phyloP scores from a whole-genome alignment of 2,329 filamentous ascomycete species.

The Beauveria sp. region DNA sequence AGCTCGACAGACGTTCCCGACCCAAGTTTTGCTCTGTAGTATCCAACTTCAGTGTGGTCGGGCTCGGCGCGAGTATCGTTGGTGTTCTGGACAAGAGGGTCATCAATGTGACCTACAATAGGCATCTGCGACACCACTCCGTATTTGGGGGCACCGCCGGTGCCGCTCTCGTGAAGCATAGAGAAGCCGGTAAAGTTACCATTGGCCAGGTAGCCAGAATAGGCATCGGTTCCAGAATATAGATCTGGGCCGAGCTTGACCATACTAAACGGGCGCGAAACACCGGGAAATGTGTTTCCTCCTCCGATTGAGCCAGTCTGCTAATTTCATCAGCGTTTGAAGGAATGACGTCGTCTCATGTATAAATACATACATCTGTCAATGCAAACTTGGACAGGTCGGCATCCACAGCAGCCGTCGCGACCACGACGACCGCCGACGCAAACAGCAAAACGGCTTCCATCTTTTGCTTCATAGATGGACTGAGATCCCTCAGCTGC shows the following conservation, averaged over 20 bases:
- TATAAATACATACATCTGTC: neutral
- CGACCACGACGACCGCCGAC: neutral
- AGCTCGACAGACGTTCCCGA: conserved; percentile 52
- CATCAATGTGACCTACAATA: conserved; percentile 37
- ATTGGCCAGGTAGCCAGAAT: conserved; percentile 42
- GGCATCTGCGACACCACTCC: conserved; percentile 57
- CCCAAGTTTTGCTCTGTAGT: conserved; percentile 49
- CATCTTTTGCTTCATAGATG: neutral
- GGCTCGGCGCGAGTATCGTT: conserved; percentile 45
- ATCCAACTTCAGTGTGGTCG: conserved; percentile 50
- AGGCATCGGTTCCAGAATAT: conserved; percentile 40
- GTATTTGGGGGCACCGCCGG: conserved; percentile 63
- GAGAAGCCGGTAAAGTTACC: conserved; percentile 53
- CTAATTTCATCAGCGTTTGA: neutral
- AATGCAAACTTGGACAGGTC: conserved; percentile 1
- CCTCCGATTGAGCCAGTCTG: conserved; percentile 38
- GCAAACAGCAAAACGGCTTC: neutral
- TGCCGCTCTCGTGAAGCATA: conserved; percentile 60
- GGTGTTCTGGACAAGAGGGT: conserved; percentile 48
- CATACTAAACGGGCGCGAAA: conserved; percentile 39
- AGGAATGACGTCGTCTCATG: neutral
- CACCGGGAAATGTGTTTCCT: conserved; percentile 43
- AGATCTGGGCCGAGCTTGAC: conserved; percentile 44
- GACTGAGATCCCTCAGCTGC: neutral
- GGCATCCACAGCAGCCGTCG: neutral